Evolutionary conservation across 164 flowering plant genomes (phyloP).

Genomic region (Vitis cinerea): DNA sequence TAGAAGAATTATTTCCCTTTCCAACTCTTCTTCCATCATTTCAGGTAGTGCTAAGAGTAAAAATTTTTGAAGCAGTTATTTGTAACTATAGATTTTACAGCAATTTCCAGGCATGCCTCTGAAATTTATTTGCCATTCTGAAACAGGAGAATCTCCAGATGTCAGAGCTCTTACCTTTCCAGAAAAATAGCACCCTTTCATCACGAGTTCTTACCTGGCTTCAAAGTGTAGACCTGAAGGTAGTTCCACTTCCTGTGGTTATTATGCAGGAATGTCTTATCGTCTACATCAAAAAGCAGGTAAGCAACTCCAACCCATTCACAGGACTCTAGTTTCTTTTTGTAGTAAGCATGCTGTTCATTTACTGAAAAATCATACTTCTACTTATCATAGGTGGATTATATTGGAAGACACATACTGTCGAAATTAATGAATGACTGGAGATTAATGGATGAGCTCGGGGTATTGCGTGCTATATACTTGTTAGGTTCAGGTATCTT

Average conservation of each 20-base stretch:
- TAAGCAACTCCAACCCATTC: constrained; percentile 14
- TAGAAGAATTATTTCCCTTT: constrained; percentile 71
- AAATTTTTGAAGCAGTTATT: background rate
- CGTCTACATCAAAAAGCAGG: constrained; percentile 83
- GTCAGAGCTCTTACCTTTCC: constrained; percentile 78
- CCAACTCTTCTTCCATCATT: constrained; percentile 88
- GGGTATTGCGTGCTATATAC: constrained; percentile 84
- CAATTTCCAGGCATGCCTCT: background rate
- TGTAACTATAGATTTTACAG: background rate
- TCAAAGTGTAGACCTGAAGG: constrained; percentile 48
- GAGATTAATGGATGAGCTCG: constrained; percentile 96
- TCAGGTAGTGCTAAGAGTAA: constrained; percentile 41
- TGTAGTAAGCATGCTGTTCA: background rate
- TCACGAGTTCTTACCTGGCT: constrained; percentile 79
- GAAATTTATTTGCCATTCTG: constrained; percentile 5
- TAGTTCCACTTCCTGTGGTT: constrained; percentile 74
- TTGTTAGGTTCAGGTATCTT: constrained; percentile 88
- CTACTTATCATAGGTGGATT: constrained; percentile 65
- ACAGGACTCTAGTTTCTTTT: background rate
- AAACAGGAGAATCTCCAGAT: constrained; percentile 66
- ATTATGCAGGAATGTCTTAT: constrained; percentile 85
- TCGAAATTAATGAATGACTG: constrained; percentile 84
- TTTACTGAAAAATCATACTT: background rate
- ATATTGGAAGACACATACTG: constrained; percentile 71
- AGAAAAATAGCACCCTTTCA: constrained; percentile 78